Conservation (phyloP, 2,329 filamentous ascomycete species). For the Scleromitrula shiraiana region DNA sequence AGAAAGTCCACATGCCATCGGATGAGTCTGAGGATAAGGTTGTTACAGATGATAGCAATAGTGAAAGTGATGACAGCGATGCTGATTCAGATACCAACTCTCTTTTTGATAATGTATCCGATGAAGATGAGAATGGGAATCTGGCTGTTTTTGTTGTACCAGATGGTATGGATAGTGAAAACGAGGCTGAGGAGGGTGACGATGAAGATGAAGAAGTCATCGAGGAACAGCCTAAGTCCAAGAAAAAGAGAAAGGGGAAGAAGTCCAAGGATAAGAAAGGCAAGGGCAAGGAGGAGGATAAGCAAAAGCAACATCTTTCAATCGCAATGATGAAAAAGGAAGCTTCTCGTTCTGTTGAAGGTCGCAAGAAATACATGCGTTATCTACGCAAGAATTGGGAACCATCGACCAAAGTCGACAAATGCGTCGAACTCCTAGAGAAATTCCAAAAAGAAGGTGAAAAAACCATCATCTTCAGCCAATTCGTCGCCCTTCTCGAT, state of each 20-base stretch:
- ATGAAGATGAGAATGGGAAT: slow-evolving; percentile 32
- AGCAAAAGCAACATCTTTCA: slow-evolving; percentile 35
- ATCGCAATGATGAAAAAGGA: slow-evolving; percentile 61
- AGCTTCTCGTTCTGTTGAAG: slow-evolving; percentile 52
- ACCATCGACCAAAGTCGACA: slow-evolving; percentile 67
- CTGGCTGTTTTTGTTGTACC: slow-evolving; percentile 49
- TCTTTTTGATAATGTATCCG: slow-evolving; percentile 7
- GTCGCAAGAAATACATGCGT: slow-evolving; percentile 64
- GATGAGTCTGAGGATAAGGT: slow-evolving; percentile 30
- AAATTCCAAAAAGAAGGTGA: slow-evolving; percentile 41
- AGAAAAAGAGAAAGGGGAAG: slow-evolving; percentile 33
- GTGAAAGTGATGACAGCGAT: slow-evolving; percentile 31
- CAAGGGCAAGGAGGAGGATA: slow-evolving; percentile 23
- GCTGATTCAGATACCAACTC: slow-evolving; percentile 34
- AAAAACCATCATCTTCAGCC: slow-evolving; percentile 76
- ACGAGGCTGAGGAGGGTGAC: slow-evolving; percentile 27
- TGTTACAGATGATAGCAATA: slow-evolving; percentile 16
- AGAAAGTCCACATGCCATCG: slow-evolving; percentile 56
- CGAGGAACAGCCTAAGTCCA: slow-evolving; percentile 22
- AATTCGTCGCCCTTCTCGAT: slow-evolving; percentile 73
- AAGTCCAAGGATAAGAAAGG: slow-evolving; percentile 33
- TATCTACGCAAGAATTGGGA: slow-evolving; percentile 64
- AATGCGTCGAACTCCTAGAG: slow-evolving; percentile 55
- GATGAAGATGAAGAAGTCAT: slow-evolving; percentile 28
- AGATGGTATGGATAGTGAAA: slow-evolving; percentile 32